These are phyloP conservation scores for Yamadazyma philogaea DNA, from an alignment of 805 yeast species.

Conservation along the genomic window DNA sequence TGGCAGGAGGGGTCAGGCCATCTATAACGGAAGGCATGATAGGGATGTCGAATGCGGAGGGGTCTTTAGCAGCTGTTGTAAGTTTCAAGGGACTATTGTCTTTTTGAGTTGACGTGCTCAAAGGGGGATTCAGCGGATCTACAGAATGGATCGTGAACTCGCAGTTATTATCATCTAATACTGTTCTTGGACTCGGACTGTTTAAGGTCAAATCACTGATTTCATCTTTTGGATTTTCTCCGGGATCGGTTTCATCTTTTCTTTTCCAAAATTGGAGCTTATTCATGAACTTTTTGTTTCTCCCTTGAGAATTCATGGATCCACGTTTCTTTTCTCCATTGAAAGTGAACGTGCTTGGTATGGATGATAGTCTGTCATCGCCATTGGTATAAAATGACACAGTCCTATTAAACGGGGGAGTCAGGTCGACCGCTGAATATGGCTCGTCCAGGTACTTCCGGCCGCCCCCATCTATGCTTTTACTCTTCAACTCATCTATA, in stretches of 20 bases:
- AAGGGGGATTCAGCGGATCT: not conserved
- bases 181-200: conserved; percentile 16
- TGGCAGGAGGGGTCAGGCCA: not conserved
- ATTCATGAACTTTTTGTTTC: conserved; percentile 23
- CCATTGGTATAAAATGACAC: conserved; percentile 20
- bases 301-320: not conserved
- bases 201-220: conserved; percentile 13
- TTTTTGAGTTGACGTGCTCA: not conserved
- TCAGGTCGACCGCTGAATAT: not conserved
- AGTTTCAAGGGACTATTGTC: not conserved
- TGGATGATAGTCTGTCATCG: conserved; percentile 13
- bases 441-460: not conserved
- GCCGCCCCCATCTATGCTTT: not conserved
- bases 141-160: not conserved
- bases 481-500: no score
- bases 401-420: conserved; percentile 16
- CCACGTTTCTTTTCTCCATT: not conserved
- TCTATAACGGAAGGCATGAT: not conserved
- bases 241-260: conserved; percentile 8
- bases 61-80: not conserved
- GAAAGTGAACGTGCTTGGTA: conserved; percentile 12
- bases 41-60: not conserved
- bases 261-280: conserved; percentile 41
- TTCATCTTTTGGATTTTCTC: conserved; percentile 8
- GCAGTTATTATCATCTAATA: conserved; percentile 8